Evolutionary conservation across 75 land plant genomes (phyloP), one percentile per base, ranked within the genome.

Genomic region (Larix kaempferi): DNA sequence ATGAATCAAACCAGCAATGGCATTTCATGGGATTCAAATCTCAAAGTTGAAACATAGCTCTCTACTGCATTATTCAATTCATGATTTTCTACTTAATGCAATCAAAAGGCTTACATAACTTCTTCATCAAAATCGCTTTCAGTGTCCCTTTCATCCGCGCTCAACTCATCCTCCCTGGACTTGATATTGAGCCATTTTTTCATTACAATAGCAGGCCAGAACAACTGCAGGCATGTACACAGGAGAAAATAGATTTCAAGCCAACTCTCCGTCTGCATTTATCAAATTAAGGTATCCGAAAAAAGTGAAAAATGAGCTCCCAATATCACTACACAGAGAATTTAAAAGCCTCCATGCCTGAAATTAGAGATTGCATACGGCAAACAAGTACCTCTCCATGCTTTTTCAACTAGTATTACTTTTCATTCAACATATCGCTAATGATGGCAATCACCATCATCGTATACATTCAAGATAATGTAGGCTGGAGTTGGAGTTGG

Each of bases 161-260:
- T 89, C 73, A 95, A 95, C 23, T 90, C 91, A 85, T 89, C 76
- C 76, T 84, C 86, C 78, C 87, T 79, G 11, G 92, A 88, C 90
- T 85, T 83, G 49, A 95, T 85, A 76, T 90, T 90, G 6, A 95
- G 76, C 98, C 98, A 95, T 80, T 95, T 95, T 83, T 84, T 91
- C 90, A 95, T 89, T 80, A 95, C 88, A 72, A 89, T 85, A 29
- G 93, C 85, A 23, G 98, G 93, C 98, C 95, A 90, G 71, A 92
- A 91, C 17, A 90, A 66, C 98, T 92, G 92, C 85, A 67, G 61
- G 56, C 55, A 81, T 33, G 78, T 54, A 80, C 90, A 90, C 80
- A 65, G 75, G 66, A 87, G 85, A 84, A 86, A 86, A 75, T 77
- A 85, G 16, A 79, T 71, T 79, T 88, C 89, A 87, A 78, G 82